Percentiles rank a stretch among this genome's conserved stretches.
Conservation (phyloP, 2,329 filamentous ascomycete species). For the Fusarium miscanthi region DNA sequence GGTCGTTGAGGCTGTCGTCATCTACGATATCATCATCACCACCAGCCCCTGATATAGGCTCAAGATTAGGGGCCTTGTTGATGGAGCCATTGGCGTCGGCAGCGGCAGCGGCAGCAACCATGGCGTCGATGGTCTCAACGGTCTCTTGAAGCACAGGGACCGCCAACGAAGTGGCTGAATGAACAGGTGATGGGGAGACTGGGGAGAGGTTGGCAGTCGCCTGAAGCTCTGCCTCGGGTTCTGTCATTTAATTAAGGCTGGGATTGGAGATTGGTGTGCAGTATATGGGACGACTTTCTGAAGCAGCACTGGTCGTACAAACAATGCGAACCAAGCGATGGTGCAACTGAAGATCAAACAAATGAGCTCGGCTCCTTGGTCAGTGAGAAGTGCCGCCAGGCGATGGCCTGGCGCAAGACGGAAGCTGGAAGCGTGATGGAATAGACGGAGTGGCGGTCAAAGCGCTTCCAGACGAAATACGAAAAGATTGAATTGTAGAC, state of each 20-base stretch:
- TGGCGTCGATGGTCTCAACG: slow-evolving; percentile 62
- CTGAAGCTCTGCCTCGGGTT: slow-evolving; percentile 58
- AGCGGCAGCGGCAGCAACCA: slow-evolving; percentile 51
- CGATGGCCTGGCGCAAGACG: slow-evolving; percentile 34
- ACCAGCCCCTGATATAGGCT: slow-evolving; percentile 48
- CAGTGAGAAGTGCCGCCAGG: slow-evolving; percentile 37
- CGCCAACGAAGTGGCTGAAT: slow-evolving; percentile 58
- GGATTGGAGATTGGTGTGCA: slow-evolving; percentile 27
- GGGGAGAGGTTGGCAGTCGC: slow-evolving; percentile 65
- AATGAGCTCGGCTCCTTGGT: slow-evolving; percentile 33
- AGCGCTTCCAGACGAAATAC: slow-evolving; percentile 18
- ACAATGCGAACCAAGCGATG: slow-evolving; percentile 30
- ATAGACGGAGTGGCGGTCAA: slow-evolving; percentile 28
- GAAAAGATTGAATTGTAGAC: slow-evolving; percentile 14
- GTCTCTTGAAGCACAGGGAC: slow-evolving; percentile 64
- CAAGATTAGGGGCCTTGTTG: slow-evolving; percentile 48
- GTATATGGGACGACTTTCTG: slow-evolving; percentile 28
- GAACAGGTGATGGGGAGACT: slow-evolving; percentile 61
- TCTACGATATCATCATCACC: slow-evolving; percentile 56
- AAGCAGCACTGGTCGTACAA: slow-evolving; percentile 34
- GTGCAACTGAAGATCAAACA: slow-evolving; percentile 31
- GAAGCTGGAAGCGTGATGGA: slow-evolving; percentile 23
- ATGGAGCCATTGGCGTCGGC: slow-evolving; percentile 45
- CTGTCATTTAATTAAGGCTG: slow-evolving; percentile 56
- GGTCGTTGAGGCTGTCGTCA: slow-evolving; percentile 61